Base-by-base conservation (phyloP, 805 yeast genomes). In the Saccharomycopsis babjevae region DNA sequence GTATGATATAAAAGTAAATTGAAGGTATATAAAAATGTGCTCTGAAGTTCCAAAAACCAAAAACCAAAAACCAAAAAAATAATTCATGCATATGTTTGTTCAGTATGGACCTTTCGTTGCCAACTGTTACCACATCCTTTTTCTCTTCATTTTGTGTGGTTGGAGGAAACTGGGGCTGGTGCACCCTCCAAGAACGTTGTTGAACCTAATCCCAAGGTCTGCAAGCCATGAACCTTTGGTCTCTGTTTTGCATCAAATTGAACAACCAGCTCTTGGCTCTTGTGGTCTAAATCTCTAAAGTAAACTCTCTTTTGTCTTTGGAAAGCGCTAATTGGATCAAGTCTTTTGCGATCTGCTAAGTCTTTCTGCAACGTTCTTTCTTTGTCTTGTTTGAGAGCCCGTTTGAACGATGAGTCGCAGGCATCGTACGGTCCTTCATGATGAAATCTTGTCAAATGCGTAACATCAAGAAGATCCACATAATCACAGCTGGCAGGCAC, bases 361-460 rank as follows among this genome's bases (percentile, higher is more conserved):
- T 64, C 69, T 32, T 82, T 81, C 32, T 81, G 83, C 62, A 80
- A 76, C 28, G 94, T 96, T 66, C 81, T 82, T 64, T 91, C 84
- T 5, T 91, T 81, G 68, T 82, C 87, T 74, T 94, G 93, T 64
- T 97, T 97, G 16, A 98, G 97, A 73, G 91, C 96, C 5, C 80
- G 88, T 0, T 97, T 97, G 79, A 92, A 93, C 0, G 98, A 96
- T 6, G 98, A 97, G 2, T 96, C 88, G 72, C 97, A 92, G 0
- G 98, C 99, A 71, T 94, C 99, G 71, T 93, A 93, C 16, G 98
- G 98, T 8, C 98, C 99, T 74, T 93, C 98, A 73, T 93, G 98
- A 73, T 93, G 99, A 79, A 94, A 93, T 2, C 94, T 89, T 70
- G 89, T 92, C 64, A 92, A 80, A 1, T 96, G 97, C 11, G 97